Evolutionary conservation across 1,284 basidiomycete species (phyloP).

Genomic region (Puccinia triticina): DNA sequence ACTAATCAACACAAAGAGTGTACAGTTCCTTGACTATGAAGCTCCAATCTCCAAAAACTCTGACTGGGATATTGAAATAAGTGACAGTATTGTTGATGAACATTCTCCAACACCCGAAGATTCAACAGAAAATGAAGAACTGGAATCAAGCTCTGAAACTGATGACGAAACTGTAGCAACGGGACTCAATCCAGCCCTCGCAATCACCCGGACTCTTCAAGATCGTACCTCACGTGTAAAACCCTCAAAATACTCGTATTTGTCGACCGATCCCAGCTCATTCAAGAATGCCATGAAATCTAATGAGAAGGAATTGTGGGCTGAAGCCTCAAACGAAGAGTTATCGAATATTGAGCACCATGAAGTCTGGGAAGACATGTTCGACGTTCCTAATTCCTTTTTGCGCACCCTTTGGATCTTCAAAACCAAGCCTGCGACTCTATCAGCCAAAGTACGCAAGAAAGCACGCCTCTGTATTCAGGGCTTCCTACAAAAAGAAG

Average conservation of each 20-base stretch:
- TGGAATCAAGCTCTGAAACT: neutral
- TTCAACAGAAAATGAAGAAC: neutral
- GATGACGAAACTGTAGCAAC: no score
- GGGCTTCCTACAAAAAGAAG: constrained; percentile 63
- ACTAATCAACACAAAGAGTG: neutral
- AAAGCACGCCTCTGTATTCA: constrained; percentile 63
- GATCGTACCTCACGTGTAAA: neutral
- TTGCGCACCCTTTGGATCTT: constrained; percentile 62
- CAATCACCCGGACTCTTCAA: neutral
- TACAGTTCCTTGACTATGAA: neutral
- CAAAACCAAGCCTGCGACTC: constrained; percentile 60
- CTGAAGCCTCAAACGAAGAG: neutral
- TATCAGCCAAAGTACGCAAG: constrained; percentile 57
- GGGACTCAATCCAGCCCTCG: neutral
- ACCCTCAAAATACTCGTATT: neutral
- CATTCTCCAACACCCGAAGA: neutral
- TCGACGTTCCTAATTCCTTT: neutral
- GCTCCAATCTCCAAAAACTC: neutral
- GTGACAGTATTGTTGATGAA: neutral
- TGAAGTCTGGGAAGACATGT: neutral
- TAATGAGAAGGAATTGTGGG: neutral
- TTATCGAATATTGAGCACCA: constrained; percentile 1
- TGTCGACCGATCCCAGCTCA: neutral
- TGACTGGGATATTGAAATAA: neutral
- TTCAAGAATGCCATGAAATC: neutral